These are phyloP conservation scores for Ehretia macrophylla DNA, from an alignment of 257 asterid genomes.

Conservation along the genomic window DNA sequence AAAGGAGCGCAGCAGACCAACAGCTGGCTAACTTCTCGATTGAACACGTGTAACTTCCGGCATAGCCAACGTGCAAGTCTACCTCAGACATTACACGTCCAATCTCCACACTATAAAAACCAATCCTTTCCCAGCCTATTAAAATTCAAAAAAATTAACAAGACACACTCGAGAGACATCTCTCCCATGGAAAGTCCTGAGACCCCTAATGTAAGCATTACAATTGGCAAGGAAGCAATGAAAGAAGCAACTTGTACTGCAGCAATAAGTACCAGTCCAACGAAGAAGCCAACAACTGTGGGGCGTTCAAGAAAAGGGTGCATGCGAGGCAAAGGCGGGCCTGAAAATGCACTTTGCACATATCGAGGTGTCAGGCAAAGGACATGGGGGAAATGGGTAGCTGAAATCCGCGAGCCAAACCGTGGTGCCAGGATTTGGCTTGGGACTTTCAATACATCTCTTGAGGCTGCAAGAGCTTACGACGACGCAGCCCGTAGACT, in stretches of 20 bases:
- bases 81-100: background rate
- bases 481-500: constrained; percentile 61
- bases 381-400: constrained; percentile 89
- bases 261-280: background rate
- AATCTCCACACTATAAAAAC: background rate
- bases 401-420: constrained; percentile 80
- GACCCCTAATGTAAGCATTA: background rate
- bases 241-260: too few species aligned
- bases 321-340: constrained; percentile 87
- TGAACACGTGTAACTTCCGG: background rate
- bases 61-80: background rate
- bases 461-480: constrained; percentile 72
- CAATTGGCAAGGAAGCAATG: background rate
- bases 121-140: too few species aligned
- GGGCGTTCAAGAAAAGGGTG: constrained; percentile 69
- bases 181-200: background rate
- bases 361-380: constrained; percentile 79
- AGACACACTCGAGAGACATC: background rate
- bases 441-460: constrained; percentile 64
- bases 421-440: constrained; percentile 73
- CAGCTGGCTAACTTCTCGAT: constrained; percentile 3
- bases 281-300: constrained; percentile 18
- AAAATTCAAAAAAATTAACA: too few species aligned
- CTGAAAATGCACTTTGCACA: constrained; percentile 65
- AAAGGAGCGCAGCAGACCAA: too few species aligned